Evolutionary conservation across 305 asterid genomes (phyloP).

Genomic region (Salvia sclarea): DNA sequence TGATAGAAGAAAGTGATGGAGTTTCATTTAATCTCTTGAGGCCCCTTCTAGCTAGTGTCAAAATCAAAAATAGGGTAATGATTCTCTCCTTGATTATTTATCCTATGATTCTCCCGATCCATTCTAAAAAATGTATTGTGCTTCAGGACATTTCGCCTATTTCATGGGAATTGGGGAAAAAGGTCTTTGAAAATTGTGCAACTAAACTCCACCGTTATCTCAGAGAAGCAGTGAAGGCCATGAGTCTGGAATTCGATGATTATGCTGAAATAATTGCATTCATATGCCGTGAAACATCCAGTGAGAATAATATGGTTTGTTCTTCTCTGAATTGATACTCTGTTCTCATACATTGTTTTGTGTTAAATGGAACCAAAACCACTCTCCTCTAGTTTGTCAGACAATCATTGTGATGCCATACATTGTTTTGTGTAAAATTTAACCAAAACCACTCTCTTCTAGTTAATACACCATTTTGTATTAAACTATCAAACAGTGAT

Average conservation of each 20-base stretch:
- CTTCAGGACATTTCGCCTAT: constrained; percentile 59
- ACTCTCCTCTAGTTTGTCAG: constrained; percentile 20
- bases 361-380: constrained; percentile 24
- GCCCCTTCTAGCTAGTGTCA: constrained; percentile 69
- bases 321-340: constrained; percentile 23
- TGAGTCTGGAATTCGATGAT: constrained; percentile 49
- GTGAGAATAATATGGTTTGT: constrained; percentile 47
- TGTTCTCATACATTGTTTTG: constrained; percentile 14
- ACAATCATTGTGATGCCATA: constrained; percentile 18
- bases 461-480: too few relatives aligned
- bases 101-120: constrained; percentile 21
- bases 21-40: constrained; percentile 58
- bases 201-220: constrained; percentile 48
- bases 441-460: too few relatives aligned
- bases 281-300: constrained; percentile 45
- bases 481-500: too few relatives aligned
- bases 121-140: constrained; percentile 26
- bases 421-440: constrained; percentile 21
- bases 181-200: constrained; percentile 58
- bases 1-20: constrained; percentile 69
- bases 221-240: constrained; percentile 49
- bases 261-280: constrained; percentile 54
- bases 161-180: constrained; percentile 69
- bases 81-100: constrained; percentile 24
- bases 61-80: constrained; percentile 60